Conservation (phyloP, 1,284 basidiomycete species). For the Rhizoctonia solani region DNA sequence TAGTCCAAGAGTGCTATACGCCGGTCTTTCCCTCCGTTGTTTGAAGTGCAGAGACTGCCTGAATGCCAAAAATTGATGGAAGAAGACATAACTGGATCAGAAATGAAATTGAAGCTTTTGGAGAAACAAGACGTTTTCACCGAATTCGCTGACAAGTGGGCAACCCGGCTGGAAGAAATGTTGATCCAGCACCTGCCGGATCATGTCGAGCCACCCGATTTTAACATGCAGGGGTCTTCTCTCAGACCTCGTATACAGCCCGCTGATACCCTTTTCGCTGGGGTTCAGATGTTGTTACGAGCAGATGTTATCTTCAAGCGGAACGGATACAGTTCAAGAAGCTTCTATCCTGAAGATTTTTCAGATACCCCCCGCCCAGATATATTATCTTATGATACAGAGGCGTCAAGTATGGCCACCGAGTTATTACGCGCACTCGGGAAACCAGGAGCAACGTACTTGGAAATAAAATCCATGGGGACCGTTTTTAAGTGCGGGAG, state of each 20-base stretch:
- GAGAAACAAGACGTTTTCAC: too few species aligned
- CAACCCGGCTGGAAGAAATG: too few species aligned
- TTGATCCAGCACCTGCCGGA: too few species aligned
- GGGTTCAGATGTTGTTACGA: neutral
- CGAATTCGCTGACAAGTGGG: too few species aligned
- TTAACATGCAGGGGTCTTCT: neutral
- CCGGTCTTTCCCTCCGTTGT: too few species aligned
- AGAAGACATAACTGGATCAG: too few species aligned
- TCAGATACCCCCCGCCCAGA: neutral
- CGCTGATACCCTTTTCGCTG: neutral
- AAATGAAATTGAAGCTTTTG: too few species aligned
- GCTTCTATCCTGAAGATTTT: neutral
- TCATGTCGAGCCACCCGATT: neutral
- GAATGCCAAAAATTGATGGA: too few species aligned
- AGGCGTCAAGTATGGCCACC: neutral
- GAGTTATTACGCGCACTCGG: neutral
- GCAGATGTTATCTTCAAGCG: neutral
- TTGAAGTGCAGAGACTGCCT: too few species aligned
- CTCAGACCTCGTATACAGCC: neutral
- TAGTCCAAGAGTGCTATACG: too few species aligned
- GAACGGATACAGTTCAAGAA: neutral
- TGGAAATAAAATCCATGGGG: conserved; percentile 1
- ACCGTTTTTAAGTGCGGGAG: neutral
- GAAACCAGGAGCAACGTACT: conserved; percentile 3
- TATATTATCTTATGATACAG: neutral